Percentiles rank a stretch among this genome's conserved stretches.
These are phyloP conservation scores for Microdochium paspali DNA, from an alignment of 2,329 filamentous ascomycete genomes.

Conservation along the genomic window DNA sequence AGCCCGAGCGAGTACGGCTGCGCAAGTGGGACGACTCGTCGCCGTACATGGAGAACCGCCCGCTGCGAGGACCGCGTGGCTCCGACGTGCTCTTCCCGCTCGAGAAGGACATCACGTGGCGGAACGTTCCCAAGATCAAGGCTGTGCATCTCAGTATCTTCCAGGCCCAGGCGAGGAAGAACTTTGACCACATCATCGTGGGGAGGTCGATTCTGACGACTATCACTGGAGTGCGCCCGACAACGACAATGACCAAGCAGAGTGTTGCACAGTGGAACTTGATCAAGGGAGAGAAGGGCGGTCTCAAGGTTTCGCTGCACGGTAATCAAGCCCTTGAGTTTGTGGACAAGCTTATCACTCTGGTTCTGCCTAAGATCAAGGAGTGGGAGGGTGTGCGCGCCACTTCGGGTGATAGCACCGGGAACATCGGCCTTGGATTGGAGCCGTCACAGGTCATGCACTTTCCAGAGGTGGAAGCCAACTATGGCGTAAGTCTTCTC, in stretches of 20 bases:
- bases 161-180: constrained; percentile 59
- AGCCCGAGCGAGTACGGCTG: constrained; percentile 53
- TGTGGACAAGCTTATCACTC: constrained; percentile 77
- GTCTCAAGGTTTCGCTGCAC: constrained; percentile 67
- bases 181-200: constrained; percentile 69
- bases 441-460: constrained; percentile 63
- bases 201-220: constrained; percentile 77
- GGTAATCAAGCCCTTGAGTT: constrained; percentile 85
- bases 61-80: constrained; percentile 75
- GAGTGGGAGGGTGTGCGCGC: constrained; percentile 68
- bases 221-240: constrained; percentile 69
- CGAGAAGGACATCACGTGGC: constrained; percentile 67
- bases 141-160: constrained; percentile 73
- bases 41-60: constrained; percentile 89
- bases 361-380: constrained; percentile 92
- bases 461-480: constrained; percentile 92
- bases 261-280: constrained; percentile 71
- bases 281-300: constrained; percentile 58
- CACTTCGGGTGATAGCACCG: constrained; percentile 73
- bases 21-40: constrained; percentile 83
- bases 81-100: constrained; percentile 61
- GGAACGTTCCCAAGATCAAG: constrained; percentile 74
- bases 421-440: constrained; percentile 81
- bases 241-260: constrained; percentile 58
- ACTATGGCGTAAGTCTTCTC: constrained; percentile 69